Evolutionary conservation across 208 protist species (phyloP).

Genomic region (Endotrypanum monterogeii): DNA sequence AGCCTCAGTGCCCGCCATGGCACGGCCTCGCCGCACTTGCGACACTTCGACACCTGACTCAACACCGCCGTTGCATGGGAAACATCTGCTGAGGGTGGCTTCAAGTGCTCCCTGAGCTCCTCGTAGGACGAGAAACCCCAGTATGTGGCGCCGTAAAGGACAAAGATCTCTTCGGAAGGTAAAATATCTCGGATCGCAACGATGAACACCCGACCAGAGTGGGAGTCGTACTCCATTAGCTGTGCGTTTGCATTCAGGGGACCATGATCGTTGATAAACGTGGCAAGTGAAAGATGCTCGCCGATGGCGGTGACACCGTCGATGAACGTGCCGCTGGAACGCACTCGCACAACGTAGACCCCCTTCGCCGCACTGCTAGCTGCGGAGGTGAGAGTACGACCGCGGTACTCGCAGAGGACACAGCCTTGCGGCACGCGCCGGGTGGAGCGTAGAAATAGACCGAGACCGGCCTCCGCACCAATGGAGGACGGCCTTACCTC

Average conservation of each 20-base stretch:
- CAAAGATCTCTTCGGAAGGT: conserved; percentile 81
- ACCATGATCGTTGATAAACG: conserved; percentile 90
- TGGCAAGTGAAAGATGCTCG: conserved; percentile 81
- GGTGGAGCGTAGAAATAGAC: conserved; percentile 75
- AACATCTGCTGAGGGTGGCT: background rate
- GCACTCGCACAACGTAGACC: conserved; percentile 78
- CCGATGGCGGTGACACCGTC: conserved; percentile 63
- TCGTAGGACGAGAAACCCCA: conserved; percentile 84
- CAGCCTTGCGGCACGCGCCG: conserved; percentile 72
- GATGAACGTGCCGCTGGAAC: conserved; percentile 59
- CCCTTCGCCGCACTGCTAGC: conserved; percentile 35
- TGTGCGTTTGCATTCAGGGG: conserved; percentile 64
- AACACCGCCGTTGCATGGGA: background rate
- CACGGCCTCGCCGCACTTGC: conserved; percentile 57
- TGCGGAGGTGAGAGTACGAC: conserved; percentile 36
- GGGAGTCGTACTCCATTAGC: conserved; percentile 82
- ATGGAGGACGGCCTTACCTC: conserved; percentile 69
- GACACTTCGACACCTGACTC: conserved; percentile 44
- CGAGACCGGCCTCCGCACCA: conserved; percentile 56
- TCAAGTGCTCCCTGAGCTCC: conserved; percentile 38
- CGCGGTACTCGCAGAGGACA: conserved; percentile 83
- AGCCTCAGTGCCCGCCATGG: conserved; percentile 44
- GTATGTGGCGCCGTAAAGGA: conserved; percentile 85
- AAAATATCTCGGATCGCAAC: conserved; percentile 71
- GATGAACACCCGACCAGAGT: conserved; percentile 82